Evolutionary conservation across 257 asterid genomes (phyloP).

Genomic region (Vinca minor): DNA sequence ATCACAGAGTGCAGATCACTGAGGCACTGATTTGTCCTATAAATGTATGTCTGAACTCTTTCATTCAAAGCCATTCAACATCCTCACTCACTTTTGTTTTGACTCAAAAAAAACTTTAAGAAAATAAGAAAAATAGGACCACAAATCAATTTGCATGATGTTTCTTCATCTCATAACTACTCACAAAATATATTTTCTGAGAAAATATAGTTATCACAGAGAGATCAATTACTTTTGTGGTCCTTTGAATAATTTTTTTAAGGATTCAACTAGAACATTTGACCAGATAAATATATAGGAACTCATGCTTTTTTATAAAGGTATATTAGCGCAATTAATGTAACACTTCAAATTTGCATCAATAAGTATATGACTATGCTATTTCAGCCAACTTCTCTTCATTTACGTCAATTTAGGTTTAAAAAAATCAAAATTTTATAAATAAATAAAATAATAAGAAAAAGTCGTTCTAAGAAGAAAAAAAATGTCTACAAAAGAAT

Average conservation of each 20-base stretch:
- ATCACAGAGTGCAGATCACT: not conserved
- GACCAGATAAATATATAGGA: conserved; percentile 2
- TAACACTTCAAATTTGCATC: too few relatives aligned
- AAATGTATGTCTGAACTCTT: not conserved
- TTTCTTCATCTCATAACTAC: not conserved
- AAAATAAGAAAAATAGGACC: conserved; percentile 1
- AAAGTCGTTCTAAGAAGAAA: too few relatives aligned
- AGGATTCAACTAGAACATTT: conserved; percentile 18
- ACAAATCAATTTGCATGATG: not conserved
- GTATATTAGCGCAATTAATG: too few relatives aligned
- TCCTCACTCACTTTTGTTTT: conserved; percentile 4
- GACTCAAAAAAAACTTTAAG: not conserved
- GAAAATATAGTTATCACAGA: not conserved
- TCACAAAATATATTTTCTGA: not conserved
- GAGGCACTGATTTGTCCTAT: not conserved
- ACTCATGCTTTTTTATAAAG: too few relatives aligned
- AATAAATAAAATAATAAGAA: too few relatives aligned
- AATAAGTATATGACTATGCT: too few relatives aligned
- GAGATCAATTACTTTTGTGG: conserved; percentile 13
- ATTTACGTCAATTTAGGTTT: too few relatives aligned
- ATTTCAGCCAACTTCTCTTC: too few relatives aligned
- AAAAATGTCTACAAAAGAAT: too few relatives aligned
- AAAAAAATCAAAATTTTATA: too few relatives aligned
- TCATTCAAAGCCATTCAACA: conserved; percentile 8
- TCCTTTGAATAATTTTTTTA: conserved; percentile 12